Evolutionary conservation across 495 filamentous ascomycete species (phyloP), one percentile per base, ranked within the genome.

Genomic region (Podospora sp.): DNA sequence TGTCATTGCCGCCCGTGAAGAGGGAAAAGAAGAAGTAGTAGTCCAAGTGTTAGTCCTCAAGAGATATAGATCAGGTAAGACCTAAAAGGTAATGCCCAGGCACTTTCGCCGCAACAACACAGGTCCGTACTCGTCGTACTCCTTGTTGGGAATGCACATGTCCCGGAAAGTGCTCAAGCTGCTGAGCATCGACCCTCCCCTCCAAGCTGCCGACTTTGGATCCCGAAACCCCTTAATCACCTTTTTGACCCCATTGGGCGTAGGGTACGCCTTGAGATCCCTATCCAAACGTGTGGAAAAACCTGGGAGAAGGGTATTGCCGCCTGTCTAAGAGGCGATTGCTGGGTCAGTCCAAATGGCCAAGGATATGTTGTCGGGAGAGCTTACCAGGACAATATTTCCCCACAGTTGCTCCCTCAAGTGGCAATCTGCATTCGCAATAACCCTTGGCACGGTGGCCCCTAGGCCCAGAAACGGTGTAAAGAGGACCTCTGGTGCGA

Each of bases 51-150:
- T 12, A 5, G 5, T 36, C 5, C 6, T 6, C 33, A 36, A 36
- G 33, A 36, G 12, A 36, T 5, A 36, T 6, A 36, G 6, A 6
- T 36, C 6, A 36, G 12, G 6, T 12, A 53, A 53, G 50, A n/a
- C 6, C 50, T 53, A 53, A n/a, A n/a, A 18, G 16, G 6, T 53
- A n/a, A 62, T 14, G 6, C 60, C 60, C n/a, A 62, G 7, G 20
- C 60, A 51, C 60, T 49, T 62, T 21, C 60, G 36, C 60, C 60
- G 60, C 40, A 62, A 16, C 35, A 62, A 8, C 1, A 62, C 36
- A 26, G 60, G 60, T 1, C 60, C 60, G 27, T 62, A 52, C 60
- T 62, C 60, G 24, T 62, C 40, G 21, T 62, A 62, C 60, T 24
- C 21, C 36, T 50, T 27, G 18, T 52, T 11, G 2, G 60, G 60